A percentile compares a stretch with the other conserved stretches of the same genome.
phyloP scores from a whole-genome alignment of 768 basidiomycete species.

The Serendipita sp. region DNA sequence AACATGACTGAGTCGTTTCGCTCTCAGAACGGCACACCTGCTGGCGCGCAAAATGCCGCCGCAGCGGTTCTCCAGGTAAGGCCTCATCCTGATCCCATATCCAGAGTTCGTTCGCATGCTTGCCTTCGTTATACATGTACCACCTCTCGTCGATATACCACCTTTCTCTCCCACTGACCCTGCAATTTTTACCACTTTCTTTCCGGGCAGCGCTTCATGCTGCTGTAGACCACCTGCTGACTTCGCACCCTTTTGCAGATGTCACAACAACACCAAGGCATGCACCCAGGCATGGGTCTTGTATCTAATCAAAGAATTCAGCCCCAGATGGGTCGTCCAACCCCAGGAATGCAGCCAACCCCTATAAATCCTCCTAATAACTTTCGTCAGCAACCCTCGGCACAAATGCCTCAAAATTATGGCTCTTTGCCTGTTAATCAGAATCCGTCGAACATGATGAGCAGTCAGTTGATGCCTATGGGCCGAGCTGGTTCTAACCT shows the following conservation, averaged over 20 bases:
- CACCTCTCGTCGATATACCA: not conserved
- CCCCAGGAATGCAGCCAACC: not conserved
- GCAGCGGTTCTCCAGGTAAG: not conserved
- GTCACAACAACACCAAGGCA: not conserved
- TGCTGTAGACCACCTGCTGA: conserved; percentile 2
- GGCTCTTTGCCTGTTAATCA: not conserved
- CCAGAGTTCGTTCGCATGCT: not conserved
- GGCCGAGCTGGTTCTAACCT: not conserved
- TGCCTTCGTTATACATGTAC: not conserved
- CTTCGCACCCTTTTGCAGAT: not conserved
- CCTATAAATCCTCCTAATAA: not conserved
- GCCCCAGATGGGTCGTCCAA: not conserved
- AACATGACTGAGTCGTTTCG: not conserved
- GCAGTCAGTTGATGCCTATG: too few relatives aligned
- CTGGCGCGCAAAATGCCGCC: not conserved
- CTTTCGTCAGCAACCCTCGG: not conserved
- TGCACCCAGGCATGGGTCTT: not conserved
- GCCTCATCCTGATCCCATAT: not conserved
- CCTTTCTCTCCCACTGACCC: not conserved
- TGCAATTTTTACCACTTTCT: not conserved
- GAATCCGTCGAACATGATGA: not conserved
- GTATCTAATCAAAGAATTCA: not conserved
- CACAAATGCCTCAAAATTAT: not conserved
- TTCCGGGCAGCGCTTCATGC: not conserved
- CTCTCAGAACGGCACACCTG: not conserved